Evolutionary conservation across 1,284 basidiomycete species (phyloP).

Genomic region (Apiotrichum sp.): DNA sequence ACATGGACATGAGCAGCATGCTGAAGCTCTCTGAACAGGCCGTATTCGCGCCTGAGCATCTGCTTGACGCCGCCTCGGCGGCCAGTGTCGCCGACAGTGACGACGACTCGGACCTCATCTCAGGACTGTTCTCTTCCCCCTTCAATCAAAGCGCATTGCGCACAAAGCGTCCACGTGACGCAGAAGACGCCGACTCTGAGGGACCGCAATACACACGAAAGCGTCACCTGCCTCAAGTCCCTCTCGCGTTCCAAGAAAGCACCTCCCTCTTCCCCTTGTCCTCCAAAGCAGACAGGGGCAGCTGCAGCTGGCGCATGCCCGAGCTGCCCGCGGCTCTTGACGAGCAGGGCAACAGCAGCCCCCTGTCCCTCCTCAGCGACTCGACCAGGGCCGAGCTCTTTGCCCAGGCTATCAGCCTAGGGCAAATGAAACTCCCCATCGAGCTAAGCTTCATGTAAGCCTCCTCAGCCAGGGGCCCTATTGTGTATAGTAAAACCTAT

Average conservation of each 20-base stretch:
- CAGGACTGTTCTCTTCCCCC: not conserved
- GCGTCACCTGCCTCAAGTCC: not conserved
- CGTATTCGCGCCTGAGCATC: not conserved
- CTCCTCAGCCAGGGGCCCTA: not conserved
- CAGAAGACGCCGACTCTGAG: not conserved
- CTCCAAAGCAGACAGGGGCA: not conserved
- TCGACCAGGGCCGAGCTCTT: slow-evolving; percentile 4
- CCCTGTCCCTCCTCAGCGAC: slow-evolving; percentile 6
- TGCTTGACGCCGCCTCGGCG: not conserved
- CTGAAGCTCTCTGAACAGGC: not conserved
- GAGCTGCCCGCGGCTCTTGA: not conserved
- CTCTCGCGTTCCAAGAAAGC: no score
- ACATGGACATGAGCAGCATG: not conserved
- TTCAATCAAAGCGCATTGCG: not conserved
- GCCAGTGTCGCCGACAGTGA: no score
- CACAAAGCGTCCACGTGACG: not conserved
- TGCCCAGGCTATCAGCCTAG: slow-evolving; percentile 2
- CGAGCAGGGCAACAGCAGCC: not conserved
- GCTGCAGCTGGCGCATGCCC: not conserved
- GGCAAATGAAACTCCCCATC: slow-evolving; percentile 23
- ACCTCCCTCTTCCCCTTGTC: no score
- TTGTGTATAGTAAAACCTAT: not conserved
- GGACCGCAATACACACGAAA: not conserved
- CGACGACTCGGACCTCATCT: no score
- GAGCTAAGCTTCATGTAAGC: slow-evolving; percentile 27